Conservation (phyloP, 129 eudicot species). For the Flaveria sonorensis region DNA sequence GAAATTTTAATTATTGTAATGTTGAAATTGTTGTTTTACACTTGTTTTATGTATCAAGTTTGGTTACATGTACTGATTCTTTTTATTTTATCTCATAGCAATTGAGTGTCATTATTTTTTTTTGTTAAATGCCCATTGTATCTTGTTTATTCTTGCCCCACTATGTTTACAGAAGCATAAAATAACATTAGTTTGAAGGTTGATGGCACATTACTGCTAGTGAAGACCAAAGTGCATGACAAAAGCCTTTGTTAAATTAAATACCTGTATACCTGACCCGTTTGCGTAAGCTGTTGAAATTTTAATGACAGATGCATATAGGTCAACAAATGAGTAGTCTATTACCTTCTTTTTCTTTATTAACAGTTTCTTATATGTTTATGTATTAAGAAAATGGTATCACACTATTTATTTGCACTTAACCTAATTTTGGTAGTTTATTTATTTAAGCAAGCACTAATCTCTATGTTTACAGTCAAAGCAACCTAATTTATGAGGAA, state of each 20-base stretch:
- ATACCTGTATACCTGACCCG: too few relatives aligned
- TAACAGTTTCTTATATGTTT: too few relatives aligned
- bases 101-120: neutral
- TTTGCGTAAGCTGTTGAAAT: too few relatives aligned
- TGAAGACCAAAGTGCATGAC: too few relatives aligned
- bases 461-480: constrained; percentile 31
- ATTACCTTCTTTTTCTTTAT: too few relatives aligned
- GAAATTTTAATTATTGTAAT: constrained; percentile 4
- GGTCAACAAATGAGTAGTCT: too few relatives aligned
- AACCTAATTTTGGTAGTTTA: constrained; percentile 5
- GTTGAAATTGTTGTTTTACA: neutral
- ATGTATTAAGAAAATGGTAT: neutral
- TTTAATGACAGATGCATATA: too few relatives aligned
- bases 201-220: too few relatives aligned
- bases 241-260: too few relatives aligned
- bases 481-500: constrained; percentile 22
- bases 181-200: too few relatives aligned
- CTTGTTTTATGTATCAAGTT: constrained; percentile 8
- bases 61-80: constrained; percentile 26
- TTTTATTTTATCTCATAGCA: neutral
- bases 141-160: too few relatives aligned
- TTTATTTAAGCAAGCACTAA: constrained; percentile 16
- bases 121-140: neutral
- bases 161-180: too few relatives aligned
- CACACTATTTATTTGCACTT: constrained; percentile 3